Conservation (phyloP, 108 stramenopile genomes). For the Cyclotella kingstonii region DNA sequence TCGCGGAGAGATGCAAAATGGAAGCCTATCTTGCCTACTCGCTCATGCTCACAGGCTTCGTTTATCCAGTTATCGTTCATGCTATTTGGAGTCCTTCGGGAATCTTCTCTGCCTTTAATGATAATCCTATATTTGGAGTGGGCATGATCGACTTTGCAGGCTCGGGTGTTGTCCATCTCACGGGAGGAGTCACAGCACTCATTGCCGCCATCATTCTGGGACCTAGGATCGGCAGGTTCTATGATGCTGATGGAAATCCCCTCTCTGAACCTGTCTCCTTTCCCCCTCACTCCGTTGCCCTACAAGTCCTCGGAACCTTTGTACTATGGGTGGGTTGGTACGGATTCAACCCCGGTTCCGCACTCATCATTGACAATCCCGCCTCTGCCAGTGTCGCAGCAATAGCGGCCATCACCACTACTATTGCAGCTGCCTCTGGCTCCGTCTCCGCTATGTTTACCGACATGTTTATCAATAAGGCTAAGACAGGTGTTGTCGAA, state of each 20-base stretch:
- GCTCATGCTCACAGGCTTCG: slow-evolving; percentile 68
- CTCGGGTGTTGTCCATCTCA: slow-evolving; percentile 67
- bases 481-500: slow-evolving; percentile 57
- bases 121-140: slow-evolving; percentile 58
- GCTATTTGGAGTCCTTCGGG: slow-evolving; percentile 76
- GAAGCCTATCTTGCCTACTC: slow-evolving; percentile 79
- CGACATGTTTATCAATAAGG: slow-evolving; percentile 53
- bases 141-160: slow-evolving; percentile 82
- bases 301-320: slow-evolving; percentile 85
- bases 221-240: slow-evolving; percentile 80
- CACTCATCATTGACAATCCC: slow-evolving; percentile 49
- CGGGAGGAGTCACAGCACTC: slow-evolving; percentile 81
- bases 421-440: slow-evolving; percentile 70
- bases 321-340: slow-evolving; percentile 96
- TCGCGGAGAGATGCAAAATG: slow-evolving; percentile 79
- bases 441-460: slow-evolving; percentile 76
- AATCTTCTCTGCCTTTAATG: slow-evolving; percentile 54
- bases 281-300: slow-evolving; percentile 72
- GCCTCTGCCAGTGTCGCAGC: slow-evolving; percentile 52
- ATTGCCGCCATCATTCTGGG: slow-evolving; percentile 83
- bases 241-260: slow-evolving; percentile 67
- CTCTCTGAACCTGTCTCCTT: slow-evolving; percentile 65
- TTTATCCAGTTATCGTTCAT: slow-evolving; percentile 88
- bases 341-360: slow-evolving; percentile 90
- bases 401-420: slow-evolving; percentile 82